Base-by-base conservation (phyloP, 1,284 basidiomycete genomes). In the Tilletia caries region DNA sequence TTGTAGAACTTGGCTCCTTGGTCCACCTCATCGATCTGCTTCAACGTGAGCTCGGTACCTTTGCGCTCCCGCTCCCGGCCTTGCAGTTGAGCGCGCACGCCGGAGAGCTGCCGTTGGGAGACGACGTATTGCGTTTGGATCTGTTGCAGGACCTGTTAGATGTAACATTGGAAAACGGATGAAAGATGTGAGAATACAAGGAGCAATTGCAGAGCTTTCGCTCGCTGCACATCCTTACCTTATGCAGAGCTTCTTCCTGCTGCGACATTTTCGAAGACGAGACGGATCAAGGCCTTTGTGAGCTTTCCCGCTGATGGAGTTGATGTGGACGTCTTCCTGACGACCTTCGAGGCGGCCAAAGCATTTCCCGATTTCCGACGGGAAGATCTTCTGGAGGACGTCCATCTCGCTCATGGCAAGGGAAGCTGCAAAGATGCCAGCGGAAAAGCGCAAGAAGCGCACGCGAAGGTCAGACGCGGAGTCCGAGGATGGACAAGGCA, bases 61-160 rank as follows among this genome's bases (percentile, higher is more conserved):
- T 43, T 58, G 32, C 60, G 50, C 5, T 52, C 69, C 32, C 62
- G 48, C 29, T 70, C 69, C 13, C 41, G 37, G n/a, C 52, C 64
- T 34, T 64, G 64, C 43, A 70, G 10, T 32, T 70, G 69, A 10
- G 69, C 69, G 64, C 64, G 41, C 2, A 70, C 69, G 50, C 60
- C 62, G 25, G 37, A 68, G 34, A 70, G 65, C 34, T 70, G 69
- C 23, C 69, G 69, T 33, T 66, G 58, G 13, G 69, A 52, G 15
- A 25, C 52, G 65, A 70, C 46, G 37, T 52, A 37, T 62, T 70
- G 69, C 23, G 66, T 62, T 46, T 70, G 69, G 29, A 70, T 70
- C 62, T 70, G 66, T 68, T 70, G 69, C 20, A 70, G 37, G 33
- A 70, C 60, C 69, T 70, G 65, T 54, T 15, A 15, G 23, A 54